Evolutionary conservation across 169 alveolate species (phyloP).

Genomic region (Pseudocohnilembus persalinus): DNA sequence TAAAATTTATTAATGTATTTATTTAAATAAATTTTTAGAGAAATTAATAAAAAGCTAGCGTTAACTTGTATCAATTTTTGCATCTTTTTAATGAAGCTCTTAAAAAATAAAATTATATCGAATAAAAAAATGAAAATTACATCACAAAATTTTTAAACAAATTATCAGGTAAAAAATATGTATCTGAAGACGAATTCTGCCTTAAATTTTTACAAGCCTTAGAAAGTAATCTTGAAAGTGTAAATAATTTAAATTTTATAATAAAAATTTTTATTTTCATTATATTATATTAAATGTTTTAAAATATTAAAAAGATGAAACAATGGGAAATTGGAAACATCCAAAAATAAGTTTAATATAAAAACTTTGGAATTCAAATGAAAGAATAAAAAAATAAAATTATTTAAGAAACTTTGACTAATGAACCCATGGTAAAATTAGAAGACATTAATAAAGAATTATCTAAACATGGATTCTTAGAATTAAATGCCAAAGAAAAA

Average conservation of each 20-base stretch:
- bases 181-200: neutral
- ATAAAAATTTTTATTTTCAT: too few species aligned
- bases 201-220: neutral
- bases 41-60: neutral
- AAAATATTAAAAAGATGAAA: neutral
- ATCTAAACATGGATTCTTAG: neutral
- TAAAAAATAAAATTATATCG: neutral
- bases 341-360: neutral
- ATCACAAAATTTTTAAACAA: too few species aligned
- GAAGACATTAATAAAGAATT: neutral
- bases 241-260: too few species aligned
- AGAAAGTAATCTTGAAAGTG: neutral
- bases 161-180: neutral
- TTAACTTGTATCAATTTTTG: neutral
- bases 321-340: neutral
- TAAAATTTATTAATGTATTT: too few species aligned
- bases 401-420: neutral
- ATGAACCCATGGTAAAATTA: neutral
- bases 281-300: too few species aligned
- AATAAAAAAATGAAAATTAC: too few species aligned
- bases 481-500: neutral
- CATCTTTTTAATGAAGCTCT: neutral
- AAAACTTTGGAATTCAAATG: neutral
- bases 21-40: neutral
- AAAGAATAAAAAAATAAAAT: too few species aligned